Evolutionary conservation across 2,329 filamentous ascomycete genomes (phyloP).

Genomic region (Laburnicola sp.): DNA sequence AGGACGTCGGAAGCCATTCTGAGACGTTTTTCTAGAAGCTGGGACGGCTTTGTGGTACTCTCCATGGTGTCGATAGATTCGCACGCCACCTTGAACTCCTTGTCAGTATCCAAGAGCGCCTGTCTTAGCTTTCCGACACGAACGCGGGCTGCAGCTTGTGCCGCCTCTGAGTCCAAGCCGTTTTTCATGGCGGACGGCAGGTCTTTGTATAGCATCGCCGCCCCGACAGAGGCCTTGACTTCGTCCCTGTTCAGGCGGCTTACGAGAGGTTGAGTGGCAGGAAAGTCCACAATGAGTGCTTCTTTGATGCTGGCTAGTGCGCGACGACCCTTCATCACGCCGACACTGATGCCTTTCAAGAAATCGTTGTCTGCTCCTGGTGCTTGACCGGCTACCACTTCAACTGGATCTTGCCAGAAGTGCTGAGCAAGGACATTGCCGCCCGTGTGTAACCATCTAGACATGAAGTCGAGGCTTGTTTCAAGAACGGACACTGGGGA

Average conservation of each 20-base stretch:
- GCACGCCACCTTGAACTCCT: conserved; percentile 9
- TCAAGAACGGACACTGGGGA: conserved; percentile 17
- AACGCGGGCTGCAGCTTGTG: background rate
- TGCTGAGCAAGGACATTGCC: conserved; percentile 29
- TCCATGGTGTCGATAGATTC: conserved; percentile 8
- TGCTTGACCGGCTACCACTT: conserved; percentile 12
- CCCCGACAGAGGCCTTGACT: conserved; percentile 13
- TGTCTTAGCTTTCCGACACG: conserved; percentile 2
- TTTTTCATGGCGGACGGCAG: background rate
- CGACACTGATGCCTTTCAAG: conserved; percentile 22
- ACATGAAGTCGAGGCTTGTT: conserved; percentile 35
- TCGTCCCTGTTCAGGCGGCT: conserved; percentile 33
- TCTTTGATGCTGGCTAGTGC: conserved; percentile 28
- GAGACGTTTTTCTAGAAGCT: conserved; percentile 27
- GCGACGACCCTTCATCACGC: conserved; percentile 27
- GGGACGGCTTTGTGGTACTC: conserved; percentile 9
- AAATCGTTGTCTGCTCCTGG: conserved; percentile 4
- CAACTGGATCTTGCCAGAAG: conserved; percentile 40
- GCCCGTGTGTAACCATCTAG: conserved; percentile 33
- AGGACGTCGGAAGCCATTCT: conserved; percentile 26
- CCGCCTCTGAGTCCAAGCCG: background rate
- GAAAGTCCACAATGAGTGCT: conserved; percentile 32
- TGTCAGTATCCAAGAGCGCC: conserved; percentile 7
- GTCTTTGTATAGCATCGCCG: conserved; percentile 3
- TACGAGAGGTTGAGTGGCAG: conserved; percentile 29